Base-by-base conservation (phyloP, 2,329 filamentous ascomycete species). In the Trichoderma simmonsii region DNA sequence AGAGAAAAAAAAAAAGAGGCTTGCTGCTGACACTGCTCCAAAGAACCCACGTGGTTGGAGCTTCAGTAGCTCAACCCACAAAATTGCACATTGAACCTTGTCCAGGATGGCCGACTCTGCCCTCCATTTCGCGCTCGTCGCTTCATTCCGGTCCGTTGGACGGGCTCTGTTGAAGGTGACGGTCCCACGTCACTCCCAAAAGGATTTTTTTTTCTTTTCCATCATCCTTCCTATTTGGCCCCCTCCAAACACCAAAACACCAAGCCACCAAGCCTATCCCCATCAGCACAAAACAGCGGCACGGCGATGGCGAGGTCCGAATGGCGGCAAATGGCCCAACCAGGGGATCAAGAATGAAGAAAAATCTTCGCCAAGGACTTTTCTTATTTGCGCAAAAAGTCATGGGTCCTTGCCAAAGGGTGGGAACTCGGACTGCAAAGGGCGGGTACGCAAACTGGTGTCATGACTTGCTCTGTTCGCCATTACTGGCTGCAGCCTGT, bases 21-120 rank as follows among this genome's bases (percentile, higher is more conserved):
- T 61, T 59, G 71, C 57, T 70, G 71, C 66, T 71, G 60, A 61
- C 48, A 39, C 36, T 57, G 66, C 18, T 24, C 67, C 57, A 63
- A 48, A 56, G 51, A 43, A 43, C 60, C 71, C 71, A 72, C 71
- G 71, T 72, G 71, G 71, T 51, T 62, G 48, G 43, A 32, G 71
- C 36, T 61, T 43, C 26, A 61, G 67, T 32, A 56, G 28, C n/a
- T 34, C 28, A 69, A 61, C 57, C 66, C 66, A 61, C 66, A 70
- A 69, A 43, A 51, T 67, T 54, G 70, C 30, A 32, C 32, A 18
- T 48, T 48, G 36, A 67, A 43, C 70, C 70, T 62, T 26, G 70
- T 63, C 43, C 11, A 21, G 61, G 43, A 30, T 63, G 43, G 56
- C 68, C 30, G 60, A 56, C 32, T 63, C 43, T 70, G 60, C 68